phyloP scores from a whole-genome alignment of 345 rosid genomes.

The Lenwebbia sp. region DNA sequence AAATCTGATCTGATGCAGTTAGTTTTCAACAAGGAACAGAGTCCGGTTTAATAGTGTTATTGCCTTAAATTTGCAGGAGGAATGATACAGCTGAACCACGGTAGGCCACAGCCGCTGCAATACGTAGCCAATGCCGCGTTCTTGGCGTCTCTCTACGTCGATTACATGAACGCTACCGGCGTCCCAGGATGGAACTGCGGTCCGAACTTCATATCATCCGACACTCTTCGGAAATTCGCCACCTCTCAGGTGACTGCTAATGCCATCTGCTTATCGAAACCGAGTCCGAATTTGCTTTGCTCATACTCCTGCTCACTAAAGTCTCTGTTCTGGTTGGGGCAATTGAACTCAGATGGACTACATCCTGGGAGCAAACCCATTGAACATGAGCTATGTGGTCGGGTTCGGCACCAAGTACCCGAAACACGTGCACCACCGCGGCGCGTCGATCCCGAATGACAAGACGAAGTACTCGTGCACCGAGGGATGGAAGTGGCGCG shows the following conservation, averaged over 20 bases:
- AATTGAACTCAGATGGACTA: slow-evolving; percentile 37
- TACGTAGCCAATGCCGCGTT: slow-evolving; percentile 63
- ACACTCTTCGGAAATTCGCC: slow-evolving; percentile 38
- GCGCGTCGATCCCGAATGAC: slow-evolving; percentile 60
- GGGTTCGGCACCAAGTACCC: slow-evolving; percentile 71
- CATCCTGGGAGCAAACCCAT: slow-evolving; percentile 76
- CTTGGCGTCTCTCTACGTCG: slow-evolving; percentile 62
- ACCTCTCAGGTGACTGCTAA: slow-evolving; percentile 44
- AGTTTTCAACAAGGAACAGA: neutral
- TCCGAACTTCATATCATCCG: slow-evolving; percentile 20
- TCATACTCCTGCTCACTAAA: neutral
- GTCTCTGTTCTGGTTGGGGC: neutral
- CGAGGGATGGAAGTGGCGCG: slow-evolving; percentile 59
- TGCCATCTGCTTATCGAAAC: neutral
- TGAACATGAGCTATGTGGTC: slow-evolving; percentile 78
- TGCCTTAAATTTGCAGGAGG: slow-evolving; percentile 34
- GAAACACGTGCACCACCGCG: slow-evolving; percentile 68
- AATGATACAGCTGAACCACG: slow-evolving; percentile 45
- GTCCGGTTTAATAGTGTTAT: neutral
- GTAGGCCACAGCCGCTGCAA: slow-evolving; percentile 53
- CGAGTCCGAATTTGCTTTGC: neutral
- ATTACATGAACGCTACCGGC: slow-evolving; percentile 54
- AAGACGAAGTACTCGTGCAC: slow-evolving; percentile 51
- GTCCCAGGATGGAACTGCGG: slow-evolving; percentile 69
- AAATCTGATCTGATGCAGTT: neutral